Percentiles rank a stretch among this genome's conserved stretches.
Conservation (phyloP, 2,329 filamentous ascomycete genomes). For the Berkeleyomyces basicola region DNA sequence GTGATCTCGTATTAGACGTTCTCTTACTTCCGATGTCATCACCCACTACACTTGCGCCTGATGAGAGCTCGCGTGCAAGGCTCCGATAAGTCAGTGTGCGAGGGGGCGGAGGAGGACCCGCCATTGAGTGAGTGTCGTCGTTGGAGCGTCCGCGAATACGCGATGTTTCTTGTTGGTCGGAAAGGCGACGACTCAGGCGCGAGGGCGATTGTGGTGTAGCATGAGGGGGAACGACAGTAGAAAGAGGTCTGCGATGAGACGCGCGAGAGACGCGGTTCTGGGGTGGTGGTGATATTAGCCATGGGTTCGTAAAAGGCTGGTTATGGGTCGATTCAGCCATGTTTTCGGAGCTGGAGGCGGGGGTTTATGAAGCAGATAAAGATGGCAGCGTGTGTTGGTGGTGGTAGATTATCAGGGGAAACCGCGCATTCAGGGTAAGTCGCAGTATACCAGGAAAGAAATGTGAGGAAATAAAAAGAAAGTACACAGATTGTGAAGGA, state of each 20-base stretch:
- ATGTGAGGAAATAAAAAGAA: neutral
- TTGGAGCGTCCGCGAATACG: conserved; percentile 19
- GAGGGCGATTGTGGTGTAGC: conserved; percentile 34
- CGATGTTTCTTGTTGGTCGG: conserved; percentile 37
- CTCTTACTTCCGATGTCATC: conserved; percentile 19
- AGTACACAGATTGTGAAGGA: neutral
- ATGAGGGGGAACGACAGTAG: conserved; percentile 30
- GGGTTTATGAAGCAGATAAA: neutral
- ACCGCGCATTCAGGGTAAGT: neutral
- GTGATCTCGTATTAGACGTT: conserved; percentile 2
- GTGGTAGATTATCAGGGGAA: neutral
- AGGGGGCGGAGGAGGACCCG: conserved; percentile 19
- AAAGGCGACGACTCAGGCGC: conserved; percentile 34
- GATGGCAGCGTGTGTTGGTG: neutral
- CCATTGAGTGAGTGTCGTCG: conserved; percentile 28
- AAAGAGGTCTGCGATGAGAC: conserved; percentile 36
- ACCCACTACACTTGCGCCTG: conserved; percentile 13
- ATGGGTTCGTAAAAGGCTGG: conserved; percentile 10
- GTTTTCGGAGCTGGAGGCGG: neutral
- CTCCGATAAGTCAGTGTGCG: conserved; percentile 31
- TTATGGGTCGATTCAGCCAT: conserved; percentile 12
- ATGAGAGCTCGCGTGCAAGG: conserved; percentile 22
- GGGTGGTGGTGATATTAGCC: conserved; percentile 9
- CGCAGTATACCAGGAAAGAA: neutral
- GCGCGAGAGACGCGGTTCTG: conserved; percentile 14